Base-by-base conservation (phyloP, 257 asterid species). In the Plantago elongata region DNA sequence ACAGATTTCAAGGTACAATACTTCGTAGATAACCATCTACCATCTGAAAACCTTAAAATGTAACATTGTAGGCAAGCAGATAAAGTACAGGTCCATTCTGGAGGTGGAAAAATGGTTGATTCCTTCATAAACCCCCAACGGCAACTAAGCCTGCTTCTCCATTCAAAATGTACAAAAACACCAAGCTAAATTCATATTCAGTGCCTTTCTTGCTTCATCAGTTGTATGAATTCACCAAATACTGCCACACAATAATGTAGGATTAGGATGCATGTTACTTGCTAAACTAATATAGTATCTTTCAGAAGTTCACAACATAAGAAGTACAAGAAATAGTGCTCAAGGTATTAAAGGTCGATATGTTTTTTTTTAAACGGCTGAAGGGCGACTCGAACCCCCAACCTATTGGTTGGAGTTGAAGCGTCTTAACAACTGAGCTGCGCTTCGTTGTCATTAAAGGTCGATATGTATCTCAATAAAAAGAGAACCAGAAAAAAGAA, bases 151-250 rank as follows among this genome's bases (percentile, higher is more conserved):
- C 77, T 29, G 51, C 51, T 60, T 54, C 69, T 55, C 54, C 54
- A 51, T 62, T 65, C 14, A 18, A 45, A 9, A 22, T 4, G 1
- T 16, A 11, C 48, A 13, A 5, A 13, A 46, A 49, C 18, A 15
- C 30, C 13, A 15, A 14, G 69, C 69, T 44, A 17, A 63, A 48
- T 70, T 69, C 51, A 76, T 9, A 47, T 70, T 29, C 68, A 69
- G 67, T 50, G 70, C 71, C 73, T 75, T 47, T 72, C 79, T 70
- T 70, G 81, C 79, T 75, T 79, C 83, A 79, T 79, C 2, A 82
- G 82, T 22, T 75, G 64, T 52, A 83, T 15, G 66, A 83, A 79
- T 37, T 83, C 89, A 34, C 75, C 84, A 68, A 83, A 83, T 54
- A 79, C 89, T 79, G 85, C 0, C 16, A 51, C 30, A 68, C 9